A percentile compares a stretch with the other conserved stretches of the same genome.
These are phyloP conservation scores for Haplosporangium sp. DNA, from an alignment of 371 early-diverging fungal genomes.

Conservation along the genomic window DNA sequence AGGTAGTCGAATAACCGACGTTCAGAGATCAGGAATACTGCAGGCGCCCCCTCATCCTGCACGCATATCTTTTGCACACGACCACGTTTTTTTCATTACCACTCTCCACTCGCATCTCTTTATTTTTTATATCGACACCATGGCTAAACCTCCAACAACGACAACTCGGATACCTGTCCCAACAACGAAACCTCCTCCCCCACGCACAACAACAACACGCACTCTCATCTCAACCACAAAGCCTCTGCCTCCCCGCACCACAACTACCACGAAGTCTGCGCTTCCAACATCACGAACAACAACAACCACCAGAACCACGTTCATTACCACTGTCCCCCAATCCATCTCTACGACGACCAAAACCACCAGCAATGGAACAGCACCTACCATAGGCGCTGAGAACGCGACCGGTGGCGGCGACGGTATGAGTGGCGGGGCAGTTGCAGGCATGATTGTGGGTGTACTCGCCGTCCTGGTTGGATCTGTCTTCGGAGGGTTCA, in stretches of 20 bases:
- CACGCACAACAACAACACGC: background rate
- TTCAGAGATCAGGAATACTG: too few species aligned
- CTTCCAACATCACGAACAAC: background rate
- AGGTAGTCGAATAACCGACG: too few species aligned
- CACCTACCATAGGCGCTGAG: background rate
- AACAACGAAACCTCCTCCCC: background rate
- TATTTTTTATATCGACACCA: too few species aligned
- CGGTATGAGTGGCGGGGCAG: constrained; percentile 31
- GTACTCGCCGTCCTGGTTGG: constrained; percentile 22
- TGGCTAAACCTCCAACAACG: background rate
- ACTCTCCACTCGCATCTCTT: too few species aligned
- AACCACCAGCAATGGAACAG: background rate
- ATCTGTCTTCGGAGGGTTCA: constrained; percentile 38
- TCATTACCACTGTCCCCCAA: background rate
- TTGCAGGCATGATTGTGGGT: constrained; percentile 30
- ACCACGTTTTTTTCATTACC: too few species aligned
- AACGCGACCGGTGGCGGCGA: background rate
- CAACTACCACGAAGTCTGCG: background rate
- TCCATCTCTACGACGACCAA: background rate
- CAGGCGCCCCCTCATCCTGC: too few species aligned
- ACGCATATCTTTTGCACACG: too few species aligned
- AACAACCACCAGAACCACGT: background rate
- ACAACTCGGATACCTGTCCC: too few species aligned
- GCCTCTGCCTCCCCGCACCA: background rate
- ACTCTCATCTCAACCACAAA: background rate